Percentiles rank a stretch among this genome's conserved stretches.
Conservation (phyloP, 148 eudicot genomes). For the Cornus florida region DNA sequence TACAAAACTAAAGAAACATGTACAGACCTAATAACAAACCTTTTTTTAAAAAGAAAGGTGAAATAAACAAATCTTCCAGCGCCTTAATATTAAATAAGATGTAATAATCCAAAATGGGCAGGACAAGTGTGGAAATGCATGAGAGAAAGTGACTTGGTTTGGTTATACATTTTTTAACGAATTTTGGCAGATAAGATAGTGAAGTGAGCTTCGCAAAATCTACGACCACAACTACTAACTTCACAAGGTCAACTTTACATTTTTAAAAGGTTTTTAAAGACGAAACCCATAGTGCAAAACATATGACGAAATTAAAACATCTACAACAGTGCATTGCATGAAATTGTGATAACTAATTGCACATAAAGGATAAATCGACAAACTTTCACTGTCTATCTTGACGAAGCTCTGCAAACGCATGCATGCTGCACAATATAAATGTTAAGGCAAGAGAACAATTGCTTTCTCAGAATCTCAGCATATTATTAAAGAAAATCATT, state of each 20-base stretch:
- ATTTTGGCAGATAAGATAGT: slow-evolving; percentile 3
- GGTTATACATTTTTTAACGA: neutral
- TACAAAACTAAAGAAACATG: neutral
- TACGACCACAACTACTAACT: neutral
- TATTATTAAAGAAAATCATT: neutral
- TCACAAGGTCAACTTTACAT: neutral
- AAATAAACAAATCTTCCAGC: neutral
- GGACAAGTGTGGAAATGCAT: neutral
- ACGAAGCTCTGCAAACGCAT: neutral
- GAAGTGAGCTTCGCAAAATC: neutral
- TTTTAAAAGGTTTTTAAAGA: neutral
- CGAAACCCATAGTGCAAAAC: neutral
- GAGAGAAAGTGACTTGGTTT: neutral
- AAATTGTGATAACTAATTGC: neutral
- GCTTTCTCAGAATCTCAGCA: slow-evolving; percentile 5
- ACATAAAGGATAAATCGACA: neutral
- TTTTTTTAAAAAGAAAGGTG: too few relatives aligned
- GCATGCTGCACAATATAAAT: neutral
- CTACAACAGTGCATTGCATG: neutral
- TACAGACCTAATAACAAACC: neutral
- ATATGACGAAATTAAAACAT: neutral
- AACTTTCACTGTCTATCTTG: neutral
- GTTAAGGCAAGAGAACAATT: slow-evolving; percentile 1
- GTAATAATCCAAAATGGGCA: neutral
- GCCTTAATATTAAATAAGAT: neutral